Evolutionary conservation across 352 stramenopile genomes (phyloP).

Genomic region (Phytophthora tentaculata): DNA sequence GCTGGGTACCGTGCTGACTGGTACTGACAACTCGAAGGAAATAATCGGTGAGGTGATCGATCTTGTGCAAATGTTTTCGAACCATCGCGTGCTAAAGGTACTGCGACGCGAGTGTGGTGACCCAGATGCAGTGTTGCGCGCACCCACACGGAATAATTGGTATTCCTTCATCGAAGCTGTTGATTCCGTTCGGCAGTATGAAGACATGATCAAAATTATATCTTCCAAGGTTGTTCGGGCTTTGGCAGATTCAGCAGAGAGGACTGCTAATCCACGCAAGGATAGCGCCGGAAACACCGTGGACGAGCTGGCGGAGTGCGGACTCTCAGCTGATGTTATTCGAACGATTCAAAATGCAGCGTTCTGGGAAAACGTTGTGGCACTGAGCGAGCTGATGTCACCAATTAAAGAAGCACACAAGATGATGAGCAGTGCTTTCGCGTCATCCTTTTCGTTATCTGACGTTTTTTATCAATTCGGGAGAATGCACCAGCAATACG

Average conservation of each 20-base stretch:
- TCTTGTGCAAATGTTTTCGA: constrained; percentile 70
- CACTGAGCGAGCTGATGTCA: constrained; percentile 78
- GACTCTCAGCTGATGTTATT: constrained; percentile 46
- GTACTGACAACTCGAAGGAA: constrained; percentile 48
- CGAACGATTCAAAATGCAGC: constrained; percentile 64
- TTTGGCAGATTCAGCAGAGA: constrained; percentile 16
- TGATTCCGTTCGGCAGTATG: constrained; percentile 79
- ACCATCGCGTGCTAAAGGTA: constrained; percentile 57
- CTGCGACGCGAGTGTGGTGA: constrained; percentile 73
- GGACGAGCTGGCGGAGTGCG: constrained; percentile 54
- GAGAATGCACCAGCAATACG: constrained; percentile 81
- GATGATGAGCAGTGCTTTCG: constrained; percentile 54
- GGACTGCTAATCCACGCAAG: constrained; percentile 38
- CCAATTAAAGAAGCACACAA: constrained; percentile 80
- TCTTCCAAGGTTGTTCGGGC: constrained; percentile 57
- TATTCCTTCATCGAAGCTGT: constrained; percentile 85
- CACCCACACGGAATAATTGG: constrained; percentile 57
- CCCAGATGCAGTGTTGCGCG: constrained; percentile 53
- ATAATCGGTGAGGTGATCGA: constrained; percentile 77
- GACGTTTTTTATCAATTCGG: constrained; percentile 84
- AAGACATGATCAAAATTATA: constrained; percentile 89
- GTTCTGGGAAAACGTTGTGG: constrained; percentile 81
- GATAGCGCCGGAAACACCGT: constrained; percentile 50
- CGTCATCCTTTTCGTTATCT: constrained; percentile 57
- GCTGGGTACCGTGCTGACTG: constrained; percentile 66